Evolutionary conservation across 345 rosid species (phyloP).

Genomic region (Eucalyptus viminalis): DNA sequence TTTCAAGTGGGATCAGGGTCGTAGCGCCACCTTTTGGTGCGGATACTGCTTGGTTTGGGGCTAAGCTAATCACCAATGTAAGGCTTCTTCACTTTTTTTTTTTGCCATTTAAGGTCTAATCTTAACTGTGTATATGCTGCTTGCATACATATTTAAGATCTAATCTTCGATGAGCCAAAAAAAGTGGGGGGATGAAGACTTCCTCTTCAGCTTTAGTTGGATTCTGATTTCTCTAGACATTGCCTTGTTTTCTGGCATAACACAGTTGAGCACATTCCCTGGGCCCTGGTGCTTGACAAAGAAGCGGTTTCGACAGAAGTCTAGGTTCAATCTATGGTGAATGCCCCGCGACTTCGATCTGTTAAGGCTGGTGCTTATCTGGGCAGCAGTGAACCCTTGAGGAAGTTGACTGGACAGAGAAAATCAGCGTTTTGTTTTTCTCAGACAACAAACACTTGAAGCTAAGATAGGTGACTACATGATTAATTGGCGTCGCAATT

Average conservation of each 20-base stretch:
- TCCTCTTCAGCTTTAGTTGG: not conserved
- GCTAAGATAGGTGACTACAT: not conserved
- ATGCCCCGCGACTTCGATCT: not conserved
- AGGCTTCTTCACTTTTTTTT: not conserved
- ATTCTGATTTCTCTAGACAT: not conserved
- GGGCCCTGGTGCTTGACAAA: conserved; percentile 67
- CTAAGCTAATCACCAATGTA: conserved; percentile 77
- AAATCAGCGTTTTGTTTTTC: not conserved
- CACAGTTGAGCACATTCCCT: conserved; percentile 81
- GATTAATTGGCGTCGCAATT: not conserved
- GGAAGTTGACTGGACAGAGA: not conserved
- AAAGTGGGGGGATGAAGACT: not conserved
- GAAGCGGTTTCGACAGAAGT: conserved; percentile 57
- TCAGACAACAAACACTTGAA: not conserved
- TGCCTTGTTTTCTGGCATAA: not conserved
- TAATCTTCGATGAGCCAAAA: not conserved
- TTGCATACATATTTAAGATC: not conserved
- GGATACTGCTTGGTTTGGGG: conserved; percentile 90
- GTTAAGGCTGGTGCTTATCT: not conserved
- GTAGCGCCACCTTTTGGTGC: conserved; percentile 59
- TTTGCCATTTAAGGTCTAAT: not conserved
- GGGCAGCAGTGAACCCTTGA: not conserved
- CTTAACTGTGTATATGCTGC: not conserved
- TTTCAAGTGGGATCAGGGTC: conserved; percentile 50
- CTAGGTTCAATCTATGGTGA: conserved; percentile 52